These are phyloP conservation scores for Herpotrichia juniperi DNA, from an alignment of 2,329 filamentous ascomycete genomes.

Conservation along the genomic window DNA sequence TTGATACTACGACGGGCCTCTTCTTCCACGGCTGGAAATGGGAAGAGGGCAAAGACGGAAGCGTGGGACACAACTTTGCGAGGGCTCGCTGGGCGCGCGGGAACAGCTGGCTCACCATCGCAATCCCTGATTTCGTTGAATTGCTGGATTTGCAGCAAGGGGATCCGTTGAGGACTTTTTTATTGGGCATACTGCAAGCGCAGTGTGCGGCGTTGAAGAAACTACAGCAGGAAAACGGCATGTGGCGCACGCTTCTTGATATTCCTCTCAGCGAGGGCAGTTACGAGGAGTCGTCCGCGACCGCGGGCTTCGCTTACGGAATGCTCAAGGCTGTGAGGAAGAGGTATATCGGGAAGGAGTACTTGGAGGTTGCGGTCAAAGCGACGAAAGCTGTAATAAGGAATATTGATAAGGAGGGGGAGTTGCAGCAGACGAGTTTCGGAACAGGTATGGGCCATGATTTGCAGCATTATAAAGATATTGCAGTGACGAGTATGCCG, in stretches of 20 bases:
- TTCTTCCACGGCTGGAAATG: constrained; percentile 88
- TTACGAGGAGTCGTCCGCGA: constrained; percentile 78
- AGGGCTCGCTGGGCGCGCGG: constrained; percentile 63
- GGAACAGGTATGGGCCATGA: constrained; percentile 78
- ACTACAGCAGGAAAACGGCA: constrained; percentile 66
- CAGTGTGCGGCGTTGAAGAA: constrained; percentile 70
- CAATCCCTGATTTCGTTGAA: constrained; percentile 82
- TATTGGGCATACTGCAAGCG: constrained; percentile 68
- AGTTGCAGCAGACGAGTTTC: constrained; percentile 76
- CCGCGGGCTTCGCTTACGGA: constrained; percentile 80
- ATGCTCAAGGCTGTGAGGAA: constrained; percentile 76
- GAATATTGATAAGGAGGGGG: constrained; percentile 70
- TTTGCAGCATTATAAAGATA: constrained; percentile 78
- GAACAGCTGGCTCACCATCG: constrained; percentile 80
- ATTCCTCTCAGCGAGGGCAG: constrained; percentile 69
- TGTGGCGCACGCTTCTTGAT: constrained; percentile 79
- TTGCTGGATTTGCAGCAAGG: constrained; percentile 65
- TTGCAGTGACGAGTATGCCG: constrained; percentile 79
- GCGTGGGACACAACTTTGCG: constrained; percentile 62
- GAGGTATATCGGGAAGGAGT: constrained; percentile 69
- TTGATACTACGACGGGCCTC: constrained; percentile 72
- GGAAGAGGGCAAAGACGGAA: constrained; percentile 61
- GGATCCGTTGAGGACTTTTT: constrained; percentile 66
- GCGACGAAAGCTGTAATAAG: constrained; percentile 71
- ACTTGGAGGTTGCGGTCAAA: constrained; percentile 65